Percentiles rank a stretch among this genome's conserved stretches.
These are phyloP conservation scores for Polytrichum formosum DNA, from an alignment of 225 moss, liverwort and hornwort species.

Conservation along the genomic window DNA sequence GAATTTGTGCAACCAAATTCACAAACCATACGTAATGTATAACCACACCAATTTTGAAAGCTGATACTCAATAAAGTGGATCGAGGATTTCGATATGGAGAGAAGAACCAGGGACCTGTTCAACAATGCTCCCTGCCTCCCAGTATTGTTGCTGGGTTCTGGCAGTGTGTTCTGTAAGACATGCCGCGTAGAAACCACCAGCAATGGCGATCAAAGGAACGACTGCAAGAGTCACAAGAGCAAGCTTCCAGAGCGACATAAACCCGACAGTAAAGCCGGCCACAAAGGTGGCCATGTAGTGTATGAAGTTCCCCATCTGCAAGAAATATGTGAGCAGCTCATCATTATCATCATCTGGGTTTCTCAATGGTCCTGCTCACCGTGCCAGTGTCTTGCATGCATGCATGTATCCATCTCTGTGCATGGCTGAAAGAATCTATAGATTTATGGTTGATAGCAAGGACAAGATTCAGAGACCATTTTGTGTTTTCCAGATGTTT, in stretches of 20 bases:
- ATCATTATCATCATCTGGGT: not conserved
- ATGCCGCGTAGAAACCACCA: slow-evolving; percentile 47
- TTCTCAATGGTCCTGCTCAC: not conserved
- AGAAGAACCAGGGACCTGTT: slow-evolving; percentile 32
- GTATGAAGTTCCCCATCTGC: slow-evolving; percentile 83
- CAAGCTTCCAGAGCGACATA: slow-evolving; percentile 62
- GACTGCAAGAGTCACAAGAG: slow-evolving; percentile 69
- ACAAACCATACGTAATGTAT: too few relatives aligned
- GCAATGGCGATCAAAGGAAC: slow-evolving; percentile 66
- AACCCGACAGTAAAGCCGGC: slow-evolving; percentile 73
- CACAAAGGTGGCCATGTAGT: slow-evolving; percentile 63
- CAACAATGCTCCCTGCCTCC: slow-evolving; percentile 57
- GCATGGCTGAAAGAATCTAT: too few relatives aligned
- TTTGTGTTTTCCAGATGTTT: too few relatives aligned
- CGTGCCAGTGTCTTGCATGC: too few relatives aligned
- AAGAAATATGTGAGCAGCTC: not conserved
- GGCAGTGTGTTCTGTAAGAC: slow-evolving; percentile 39
- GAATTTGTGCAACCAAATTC: too few relatives aligned
- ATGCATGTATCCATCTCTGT: too few relatives aligned
- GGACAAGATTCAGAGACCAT: too few relatives aligned
- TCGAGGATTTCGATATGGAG: not conserved
- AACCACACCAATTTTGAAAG: too few relatives aligned
- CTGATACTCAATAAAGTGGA: too few relatives aligned
- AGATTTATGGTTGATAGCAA: too few relatives aligned
- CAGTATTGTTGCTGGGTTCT: slow-evolving; percentile 48